Evolutionary conservation across 495 filamentous ascomycete genomes (phyloP), one percentile per base, ranked within the genome.

Genomic region (Thermothielavioides terrestris): DNA sequence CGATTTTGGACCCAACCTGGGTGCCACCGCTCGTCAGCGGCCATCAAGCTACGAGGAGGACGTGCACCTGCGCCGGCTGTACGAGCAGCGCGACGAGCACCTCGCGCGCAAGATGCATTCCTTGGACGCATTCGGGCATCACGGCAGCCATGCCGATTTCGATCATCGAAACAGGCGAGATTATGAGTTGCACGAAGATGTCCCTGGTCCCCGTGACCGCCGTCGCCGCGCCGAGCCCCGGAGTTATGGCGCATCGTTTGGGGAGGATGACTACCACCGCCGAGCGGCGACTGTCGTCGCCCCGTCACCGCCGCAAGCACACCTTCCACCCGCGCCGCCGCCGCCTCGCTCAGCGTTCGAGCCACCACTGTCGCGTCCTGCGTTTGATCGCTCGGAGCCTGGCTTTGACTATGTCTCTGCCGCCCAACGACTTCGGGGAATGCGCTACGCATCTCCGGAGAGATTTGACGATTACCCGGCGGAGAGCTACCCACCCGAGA

Each of bases 61-160:
- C 35, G 52, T 73, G 6, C 63, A 75, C 26, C 49, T 70, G n/a
- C 68, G 75, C 12, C 67, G 71, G 9, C 55, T 72, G 9, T 78
- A 82, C 51, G 81, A 82, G 46, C 65, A 68, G 2, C 63, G 63
- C 7, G 82, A 85, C 57, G 79, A 78, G 46, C 75, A 73, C 20
- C 54, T 80, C 7, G 77, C 80, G 21, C 68, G 74, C 10, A 68
- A 74, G 15, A 63, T 84, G 26, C 78, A 54, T 49, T 64, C 67
- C 1, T 68, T 75, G 12, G 65, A 68, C 44, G 53, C 71, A 0
- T 68, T 70, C 15, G 69, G 71, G 5, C 65, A 69, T 43, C 63
- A 52, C 15, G 52, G 39, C 20, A 31, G 53, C 35, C 45, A 47
- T 8, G 49, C 26, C 27, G 49, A 52, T 6, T 38, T 27, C 10